Base-by-base conservation (phyloP, 306 rosid genomes). In the Begonia masoniana region DNA sequence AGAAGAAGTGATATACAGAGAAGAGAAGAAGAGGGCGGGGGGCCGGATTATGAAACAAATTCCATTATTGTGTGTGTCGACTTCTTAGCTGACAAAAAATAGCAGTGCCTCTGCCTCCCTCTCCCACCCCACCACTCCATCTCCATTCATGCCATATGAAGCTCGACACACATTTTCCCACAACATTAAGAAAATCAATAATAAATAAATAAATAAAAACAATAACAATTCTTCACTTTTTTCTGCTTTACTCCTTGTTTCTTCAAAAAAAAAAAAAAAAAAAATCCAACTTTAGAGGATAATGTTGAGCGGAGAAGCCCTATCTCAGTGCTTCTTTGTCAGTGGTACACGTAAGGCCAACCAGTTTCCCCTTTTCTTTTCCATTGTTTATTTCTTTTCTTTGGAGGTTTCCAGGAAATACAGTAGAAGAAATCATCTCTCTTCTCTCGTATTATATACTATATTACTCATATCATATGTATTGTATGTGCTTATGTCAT, bases 41-140 rank as follows among this genome's bases (percentile, higher is more conserved):
- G 79, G 80, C 79, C 73, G 69, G 78, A 63, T 68, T 66, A 58
- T 60, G 65, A 76, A 80, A 72, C 76, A 50, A 17, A 80, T 78
- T 66, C 78, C 61, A 87, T 76, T 72, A 84, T 78, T 76, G 71
- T 77, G 48, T 63, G 65, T 81, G 82, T 87, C 83, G 66, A 60
- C 82, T 75, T 81, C 78, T 81, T 62, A 69, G 61, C 62, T 67
- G 76, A 77, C 83, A 72, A 69, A 67, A 64, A 10, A 13, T 57
- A 71, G 60, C 86, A 57, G 31, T 50, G 23, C 60, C 59, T 61
- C 82, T 66, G 67, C 70, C 53, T 63, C 72, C 67, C 77, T 50
- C 72, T 54, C 65, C 23, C 60, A 47, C 42, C 45, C 59, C 56
- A 26, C 50, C 71, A 45, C 13, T 4, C 47, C 49, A 50, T 19